Evolutionary conservation across 768 basidiomycete species (phyloP), one percentile per base, ranked within the genome.

Genomic region (Suillus spraguei): DNA sequence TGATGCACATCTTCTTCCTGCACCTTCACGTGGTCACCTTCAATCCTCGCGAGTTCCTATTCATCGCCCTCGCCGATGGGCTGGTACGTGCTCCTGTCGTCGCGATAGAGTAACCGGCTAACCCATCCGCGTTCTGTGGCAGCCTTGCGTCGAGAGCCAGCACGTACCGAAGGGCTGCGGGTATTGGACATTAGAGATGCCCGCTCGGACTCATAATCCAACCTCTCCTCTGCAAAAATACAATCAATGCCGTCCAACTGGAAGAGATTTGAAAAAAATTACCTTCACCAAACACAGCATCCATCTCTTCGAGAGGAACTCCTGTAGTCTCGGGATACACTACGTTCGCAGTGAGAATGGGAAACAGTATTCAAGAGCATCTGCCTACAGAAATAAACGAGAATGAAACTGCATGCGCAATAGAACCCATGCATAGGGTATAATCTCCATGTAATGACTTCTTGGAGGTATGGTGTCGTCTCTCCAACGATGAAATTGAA

Each of bases 371-470:
- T 35, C 42, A 41, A 17, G 33, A 28, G 4, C 47, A 60, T 50
- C n/a, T 33, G 62, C 90, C 67, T 71, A 94, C 87, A 76, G 76
- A 93, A 91, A 75, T 91, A 94, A 6, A 95, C 91, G 50, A 95
- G 79, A 54, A 97, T 79, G 72, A 96, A 92, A 71, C 93, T 93
- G 70, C 91, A 89, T 10, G 85, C 85, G 72, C 94, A 95, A 76
- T 94, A 95, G 78, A 94, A 94, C 28, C 90, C 94, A 69, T 97
- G 95, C 94, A 98, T 96, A 0, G 94, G 93, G 78, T 98, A 97
- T 61, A 98, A 74, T 54, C 92, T 83, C 95, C 96, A 99, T 47
- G 83, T 84, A 68, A 98, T 97, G 24, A 84, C 75, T 64, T 95
- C 94, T 76, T 97, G 94, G 44, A 97, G 79, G 60, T 87, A 84